Evolutionary conservation across 305 asterid genomes (phyloP), one percentile per base, ranked within the genome.

Genomic region (Solanum hybrid): DNA sequence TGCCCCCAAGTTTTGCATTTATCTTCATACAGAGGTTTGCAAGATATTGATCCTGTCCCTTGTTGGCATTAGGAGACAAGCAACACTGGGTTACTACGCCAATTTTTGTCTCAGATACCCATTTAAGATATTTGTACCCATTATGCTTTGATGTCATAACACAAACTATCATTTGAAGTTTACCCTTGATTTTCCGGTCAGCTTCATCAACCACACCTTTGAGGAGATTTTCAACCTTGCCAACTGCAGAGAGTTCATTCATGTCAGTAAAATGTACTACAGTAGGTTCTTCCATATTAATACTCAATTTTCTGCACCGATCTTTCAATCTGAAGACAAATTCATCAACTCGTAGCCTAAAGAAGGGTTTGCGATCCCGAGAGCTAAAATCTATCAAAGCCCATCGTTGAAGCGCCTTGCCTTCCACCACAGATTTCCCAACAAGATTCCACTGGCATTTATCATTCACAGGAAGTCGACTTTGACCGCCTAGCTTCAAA

Each of bases 1-100:
- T 94, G 51, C 98, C 98, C 24, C 97, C 98, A 75, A 95, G 94
- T 91, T 95, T 96, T 1, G 96, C 97, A 28, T 95, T 96, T 9
- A 96, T 95, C 91, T 95, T 96, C 33, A 93, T 95, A 89, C 95
- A 93, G 24, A 95, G 94, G 42, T 93, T 95, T 6, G 94, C 95
- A 24, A 94, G 92, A 92, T 91, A 94, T 89, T 90, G 92, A 31
- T 92, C 96, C 18, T 94, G 92, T 57, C 91, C 92, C 90, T 91
- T 92, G 91, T 92, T 92, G 11, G 91, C 94, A 1, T 76, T 85
- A 86, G 10, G 4, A 22, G 93, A 91, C 92, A 95, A 90, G 92
- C 94, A 95, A 87, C 97, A 95, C 76, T 94, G 98, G 64, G 98
- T 94, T 51, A 96, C 33, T 1, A 96, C 90, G 3, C 95, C 97